Conservation (phyloP, 768 basidiomycete genomes). For the Trametes cingulata region DNA sequence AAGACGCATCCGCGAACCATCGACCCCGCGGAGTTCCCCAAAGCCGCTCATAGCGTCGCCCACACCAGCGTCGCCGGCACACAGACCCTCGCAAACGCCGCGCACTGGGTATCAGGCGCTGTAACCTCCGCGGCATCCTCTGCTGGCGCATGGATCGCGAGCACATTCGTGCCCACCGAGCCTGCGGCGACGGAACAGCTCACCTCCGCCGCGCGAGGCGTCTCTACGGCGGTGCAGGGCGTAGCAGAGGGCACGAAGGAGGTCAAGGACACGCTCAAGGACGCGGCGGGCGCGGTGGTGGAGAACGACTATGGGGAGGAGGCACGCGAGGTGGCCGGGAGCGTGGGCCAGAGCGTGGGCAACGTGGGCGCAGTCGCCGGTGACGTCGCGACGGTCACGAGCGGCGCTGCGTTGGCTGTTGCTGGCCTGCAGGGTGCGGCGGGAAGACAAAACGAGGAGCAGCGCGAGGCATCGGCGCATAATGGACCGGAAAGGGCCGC, state of each 20-base stretch:
- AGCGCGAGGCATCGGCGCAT: neutral
- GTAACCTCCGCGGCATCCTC: slow-evolving; percentile 25
- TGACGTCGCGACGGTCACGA: slow-evolving; percentile 19
- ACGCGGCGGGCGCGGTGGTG: slow-evolving; percentile 22
- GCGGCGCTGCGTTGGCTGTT: slow-evolving; percentile 18
- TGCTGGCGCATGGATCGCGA: slow-evolving; percentile 28
- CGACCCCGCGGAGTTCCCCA: slow-evolving; percentile 15
- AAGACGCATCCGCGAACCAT: slow-evolving; percentile 18
- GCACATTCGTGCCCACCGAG: slow-evolving; percentile 19
- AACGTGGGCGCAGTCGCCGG: slow-evolving; percentile 22
- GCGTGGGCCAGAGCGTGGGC: slow-evolving; percentile 20
- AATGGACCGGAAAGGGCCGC: no score
- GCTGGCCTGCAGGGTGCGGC: slow-evolving; percentile 26
- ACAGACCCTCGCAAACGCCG: slow-evolving; percentile 19
- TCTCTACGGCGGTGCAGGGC: slow-evolving; percentile 8
- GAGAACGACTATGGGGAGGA: slow-evolving; percentile 27
- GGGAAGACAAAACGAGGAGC: slow-evolving; percentile 17
- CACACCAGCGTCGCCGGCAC: slow-evolving; percentile 16
- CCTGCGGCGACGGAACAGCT: slow-evolving; percentile 17
- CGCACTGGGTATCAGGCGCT: slow-evolving; percentile 14
- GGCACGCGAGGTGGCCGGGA: slow-evolving; percentile 22
- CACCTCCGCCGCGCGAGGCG: slow-evolving; percentile 12
- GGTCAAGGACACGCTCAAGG: slow-evolving; percentile 19
- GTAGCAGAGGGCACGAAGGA: slow-evolving; percentile 15
- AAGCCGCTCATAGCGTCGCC: slow-evolving; percentile 17